A percentile compares a stretch with the other conserved stretches of the same genome.
Evolutionary conservation across 83 land plant genomes (phyloP).

Genomic region (Larix sibirica): DNA sequence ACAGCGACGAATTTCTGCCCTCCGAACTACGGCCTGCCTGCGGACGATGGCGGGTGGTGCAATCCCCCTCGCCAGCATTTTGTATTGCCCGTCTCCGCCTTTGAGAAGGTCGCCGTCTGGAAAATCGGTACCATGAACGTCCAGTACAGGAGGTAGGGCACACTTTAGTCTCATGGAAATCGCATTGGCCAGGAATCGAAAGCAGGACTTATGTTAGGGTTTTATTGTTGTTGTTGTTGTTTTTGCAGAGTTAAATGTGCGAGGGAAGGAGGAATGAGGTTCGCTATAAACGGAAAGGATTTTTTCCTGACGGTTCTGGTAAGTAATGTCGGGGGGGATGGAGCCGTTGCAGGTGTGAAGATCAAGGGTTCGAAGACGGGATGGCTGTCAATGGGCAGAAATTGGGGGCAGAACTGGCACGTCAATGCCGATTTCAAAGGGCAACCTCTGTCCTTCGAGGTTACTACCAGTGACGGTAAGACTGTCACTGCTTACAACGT

Average conservation of each 20-base stretch:
- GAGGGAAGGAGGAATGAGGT: conserved; percentile 64
- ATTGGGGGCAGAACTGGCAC: conserved; percentile 87
- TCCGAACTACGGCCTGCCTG: conserved; percentile 62
- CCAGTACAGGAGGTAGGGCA: conserved; percentile 58
- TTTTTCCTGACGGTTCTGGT: conserved; percentile 56
- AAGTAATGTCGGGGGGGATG: conserved; percentile 71
- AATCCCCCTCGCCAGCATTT: conserved; percentile 67
- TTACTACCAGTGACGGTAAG: conserved; percentile 26
- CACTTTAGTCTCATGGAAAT: neutral
- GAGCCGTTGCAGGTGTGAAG: conserved; percentile 56
- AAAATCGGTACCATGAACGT: conserved; percentile 70
- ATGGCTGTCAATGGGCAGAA: conserved; percentile 74
- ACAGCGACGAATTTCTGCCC: conserved; percentile 81
- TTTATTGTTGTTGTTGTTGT: neutral
- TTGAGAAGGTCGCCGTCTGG: conserved; percentile 78
- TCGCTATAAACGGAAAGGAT: conserved; percentile 46
- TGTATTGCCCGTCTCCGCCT: conserved; percentile 64
- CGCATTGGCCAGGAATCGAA: no score
- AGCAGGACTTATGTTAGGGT: neutral
- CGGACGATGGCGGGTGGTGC: conserved; percentile 61
- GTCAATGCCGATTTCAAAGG: conserved; percentile 48
- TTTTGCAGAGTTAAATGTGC: conserved; percentile 58
- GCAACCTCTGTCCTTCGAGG: conserved; percentile 65
- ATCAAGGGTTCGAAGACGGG: conserved; percentile 69
- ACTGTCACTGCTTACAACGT: conserved; percentile 17